Conservation (phyloP, 148 eudicot genomes). For the Rhododendron griersonianum region DNA sequence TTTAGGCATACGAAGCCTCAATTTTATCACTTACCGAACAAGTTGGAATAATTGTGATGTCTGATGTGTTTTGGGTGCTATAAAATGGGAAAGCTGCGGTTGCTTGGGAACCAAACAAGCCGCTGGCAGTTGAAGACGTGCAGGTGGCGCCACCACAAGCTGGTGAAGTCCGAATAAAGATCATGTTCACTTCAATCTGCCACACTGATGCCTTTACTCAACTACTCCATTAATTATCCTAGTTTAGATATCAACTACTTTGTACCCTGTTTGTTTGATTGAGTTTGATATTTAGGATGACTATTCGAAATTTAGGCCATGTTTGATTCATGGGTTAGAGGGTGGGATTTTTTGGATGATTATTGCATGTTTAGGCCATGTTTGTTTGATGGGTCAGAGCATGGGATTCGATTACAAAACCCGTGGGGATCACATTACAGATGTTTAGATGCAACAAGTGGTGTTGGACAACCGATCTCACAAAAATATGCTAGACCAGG, state of each 20-base stretch:
- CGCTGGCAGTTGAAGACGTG: slow-evolving; percentile 77
- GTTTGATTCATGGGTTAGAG: not conserved
- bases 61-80: not conserved
- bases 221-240: not conserved
- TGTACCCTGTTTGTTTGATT: not conserved
- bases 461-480: not conserved
- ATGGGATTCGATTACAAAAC: too few relatives aligned
- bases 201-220: slow-evolving; percentile 91
- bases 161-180: slow-evolving; percentile 80
- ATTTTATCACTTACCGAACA: too few relatives aligned
- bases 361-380: too few relatives aligned
- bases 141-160: slow-evolving; percentile 96
- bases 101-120: slow-evolving; percentile 95
- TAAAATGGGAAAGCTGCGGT: slow-evolving; percentile 59
- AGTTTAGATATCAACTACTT: not conserved
- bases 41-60: not conserved
- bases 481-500: not conserved
- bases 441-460: too few relatives aligned
- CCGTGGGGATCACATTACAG: too few relatives aligned
- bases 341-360: too few relatives aligned
- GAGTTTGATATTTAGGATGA: not conserved
- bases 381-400: too few relatives aligned
- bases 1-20: not conserved
- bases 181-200: slow-evolving; percentile 84
- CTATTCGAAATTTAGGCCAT: not conserved